These are phyloP conservation scores for Oemleria cerasiformis DNA, from an alignment of 306 rosid species.

Conservation along the genomic window DNA sequence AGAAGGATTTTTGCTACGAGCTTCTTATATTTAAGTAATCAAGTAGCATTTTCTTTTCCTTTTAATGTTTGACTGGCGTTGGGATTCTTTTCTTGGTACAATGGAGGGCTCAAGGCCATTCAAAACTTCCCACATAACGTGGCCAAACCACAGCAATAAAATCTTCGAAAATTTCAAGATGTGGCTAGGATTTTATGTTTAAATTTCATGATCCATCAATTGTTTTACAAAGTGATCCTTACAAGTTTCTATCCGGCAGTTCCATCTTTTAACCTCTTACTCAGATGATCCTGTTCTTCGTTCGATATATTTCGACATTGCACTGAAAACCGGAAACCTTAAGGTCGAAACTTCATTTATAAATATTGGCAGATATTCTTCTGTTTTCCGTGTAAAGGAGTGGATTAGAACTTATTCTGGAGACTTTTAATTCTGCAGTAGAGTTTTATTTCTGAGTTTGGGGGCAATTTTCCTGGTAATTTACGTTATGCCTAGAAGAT, in stretches of 20 bases:
- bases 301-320: background rate
- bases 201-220: background rate
- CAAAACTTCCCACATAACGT: background rate
- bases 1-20: background rate
- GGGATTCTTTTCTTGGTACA: background rate
- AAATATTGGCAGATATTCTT: background rate
- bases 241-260: background rate
- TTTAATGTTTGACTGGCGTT: background rate
- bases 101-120: too few relatives aligned
- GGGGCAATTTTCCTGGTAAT: background rate
- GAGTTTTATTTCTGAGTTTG: background rate
- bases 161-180: background rate
- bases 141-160: background rate
- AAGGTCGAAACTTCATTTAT: background rate
- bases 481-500: background rate
- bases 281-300: background rate
- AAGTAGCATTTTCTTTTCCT: background rate
- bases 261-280: background rate
- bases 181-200: background rate
- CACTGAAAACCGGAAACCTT: background rate
- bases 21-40: background rate
- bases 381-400: background rate
- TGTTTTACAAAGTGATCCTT: background rate
- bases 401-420: background rate
- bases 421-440: background rate